Evolutionary conservation across 1,284 basidiomycete species (phyloP).

Genomic region (Rhodotorula sp.): DNA sequence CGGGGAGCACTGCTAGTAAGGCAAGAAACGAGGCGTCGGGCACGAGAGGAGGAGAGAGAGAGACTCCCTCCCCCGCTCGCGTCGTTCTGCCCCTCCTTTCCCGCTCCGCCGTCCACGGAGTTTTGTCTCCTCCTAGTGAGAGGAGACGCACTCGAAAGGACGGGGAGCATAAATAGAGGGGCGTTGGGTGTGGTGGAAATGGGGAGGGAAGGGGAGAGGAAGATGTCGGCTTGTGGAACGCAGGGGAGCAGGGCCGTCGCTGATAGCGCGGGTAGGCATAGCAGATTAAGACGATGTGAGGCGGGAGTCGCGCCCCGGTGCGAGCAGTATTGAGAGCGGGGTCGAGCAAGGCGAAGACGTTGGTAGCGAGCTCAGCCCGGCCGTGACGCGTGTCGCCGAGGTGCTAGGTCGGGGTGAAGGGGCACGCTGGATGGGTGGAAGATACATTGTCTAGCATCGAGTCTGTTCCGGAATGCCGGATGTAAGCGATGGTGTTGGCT

Average conservation of each 20-base stretch:
- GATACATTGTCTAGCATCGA: too few species aligned
- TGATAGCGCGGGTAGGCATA: not conserved
- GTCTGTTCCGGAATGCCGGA: too few species aligned
- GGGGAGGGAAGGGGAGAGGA: not conserved
- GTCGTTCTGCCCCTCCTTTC: constrained; percentile 23
- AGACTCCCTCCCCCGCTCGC: too few species aligned
- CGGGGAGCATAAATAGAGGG: constrained; percentile 17
- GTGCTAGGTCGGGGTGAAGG: too few species aligned
- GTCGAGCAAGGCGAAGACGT: not conserved
- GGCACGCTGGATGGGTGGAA: too few species aligned
- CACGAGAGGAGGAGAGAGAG: not conserved
- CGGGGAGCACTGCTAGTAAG: constrained; percentile 13
- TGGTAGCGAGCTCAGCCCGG: not conserved
- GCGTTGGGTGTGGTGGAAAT: not conserved
- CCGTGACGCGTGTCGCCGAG: too few species aligned
- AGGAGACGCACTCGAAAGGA: not conserved
- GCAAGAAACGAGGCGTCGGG: constrained; percentile 11
- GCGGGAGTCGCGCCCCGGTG: too few species aligned
- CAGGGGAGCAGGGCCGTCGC: too few species aligned
- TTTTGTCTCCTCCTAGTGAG: constrained; percentile 5
- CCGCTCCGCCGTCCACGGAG: constrained; percentile 8
- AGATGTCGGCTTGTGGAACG: not conserved
- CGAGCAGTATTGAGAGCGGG: not conserved
- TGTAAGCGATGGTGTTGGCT: not conserved
- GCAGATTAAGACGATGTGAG: not conserved